Evolutionary conservation across 345 rosid species (phyloP).

Genomic region (Melastoma malabathricum): DNA sequence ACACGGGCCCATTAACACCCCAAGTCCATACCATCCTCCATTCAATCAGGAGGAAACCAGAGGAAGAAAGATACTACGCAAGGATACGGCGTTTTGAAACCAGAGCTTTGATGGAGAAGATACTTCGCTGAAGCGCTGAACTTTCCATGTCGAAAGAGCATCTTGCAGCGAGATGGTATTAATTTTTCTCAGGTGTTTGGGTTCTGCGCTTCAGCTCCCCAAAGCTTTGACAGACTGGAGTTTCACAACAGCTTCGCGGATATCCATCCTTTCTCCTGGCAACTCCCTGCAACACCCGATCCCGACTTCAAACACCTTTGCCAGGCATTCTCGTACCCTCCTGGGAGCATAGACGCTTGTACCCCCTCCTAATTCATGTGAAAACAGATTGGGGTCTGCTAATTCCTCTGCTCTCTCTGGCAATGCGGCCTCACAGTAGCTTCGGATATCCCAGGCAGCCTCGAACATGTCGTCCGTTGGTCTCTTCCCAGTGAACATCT

Average conservation of each 20-base stretch:
- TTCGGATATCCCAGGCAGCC: constrained; percentile 2
- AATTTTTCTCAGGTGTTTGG: too few species aligned
- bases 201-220: too few species aligned
- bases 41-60: too few species aligned
- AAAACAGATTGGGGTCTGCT: neutral
- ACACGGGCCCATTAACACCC: too few species aligned
- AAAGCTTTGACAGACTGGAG: neutral
- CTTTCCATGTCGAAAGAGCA: too few species aligned
- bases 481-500: constrained; percentile 8
- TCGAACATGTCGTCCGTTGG: constrained; percentile 4
- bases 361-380: neutral
- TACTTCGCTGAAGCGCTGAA: too few species aligned
- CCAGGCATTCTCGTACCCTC: neutral
- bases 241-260: neutral
- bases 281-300: constrained; percentile 3
- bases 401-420: constrained; percentile 1
- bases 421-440: neutral
- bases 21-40: too few species aligned
- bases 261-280: constrained; percentile 3
- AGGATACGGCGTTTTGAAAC: too few species aligned
- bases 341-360: too few species aligned
- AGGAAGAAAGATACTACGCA: too few species aligned
- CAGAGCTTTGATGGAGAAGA: too few species aligned
- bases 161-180: too few species aligned
- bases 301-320: constrained; percentile 1